Evolutionary conservation across 495 filamentous ascomycete species (phyloP).

Genomic region (Diplogelasinospora grovesii): DNA sequence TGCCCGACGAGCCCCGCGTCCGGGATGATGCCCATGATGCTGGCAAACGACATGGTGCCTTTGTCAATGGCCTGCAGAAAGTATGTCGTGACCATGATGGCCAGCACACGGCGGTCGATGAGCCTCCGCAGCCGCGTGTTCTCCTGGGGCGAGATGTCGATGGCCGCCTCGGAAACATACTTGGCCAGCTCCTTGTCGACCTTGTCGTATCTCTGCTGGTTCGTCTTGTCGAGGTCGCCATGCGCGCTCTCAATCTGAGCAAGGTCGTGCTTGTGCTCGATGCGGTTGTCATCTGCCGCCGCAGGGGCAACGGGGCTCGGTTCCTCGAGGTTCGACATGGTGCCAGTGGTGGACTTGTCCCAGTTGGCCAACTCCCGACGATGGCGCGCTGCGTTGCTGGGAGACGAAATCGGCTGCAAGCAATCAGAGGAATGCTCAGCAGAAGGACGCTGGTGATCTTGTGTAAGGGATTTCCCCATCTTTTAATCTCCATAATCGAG

Average conservation of each 20-base stretch:
- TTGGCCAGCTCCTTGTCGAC: slow-evolving; percentile 60
- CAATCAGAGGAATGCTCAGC: too few species aligned
- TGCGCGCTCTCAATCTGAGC: slow-evolving; percentile 44
- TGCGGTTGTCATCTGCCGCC: too few species aligned
- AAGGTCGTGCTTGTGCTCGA: slow-evolving; percentile 15
- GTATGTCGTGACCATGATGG: slow-evolving; percentile 53
- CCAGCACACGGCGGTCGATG: slow-evolving; percentile 44
- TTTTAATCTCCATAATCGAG: too few species aligned
- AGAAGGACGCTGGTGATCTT: too few species aligned
- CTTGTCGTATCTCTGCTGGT: slow-evolving; percentile 44
- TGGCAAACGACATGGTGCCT: slow-evolving; percentile 61
- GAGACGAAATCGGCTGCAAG: too few species aligned
- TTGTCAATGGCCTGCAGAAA: slow-evolving; percentile 71
- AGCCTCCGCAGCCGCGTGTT: slow-evolving; percentile 45
- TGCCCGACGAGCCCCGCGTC: slow-evolving; percentile 51
- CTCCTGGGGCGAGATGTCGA: slow-evolving; percentile 50
- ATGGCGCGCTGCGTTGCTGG: too few species aligned
- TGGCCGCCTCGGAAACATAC: slow-evolving; percentile 44
- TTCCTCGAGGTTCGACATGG: too few species aligned
- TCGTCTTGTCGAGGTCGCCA: too few species aligned
- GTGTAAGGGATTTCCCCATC: too few species aligned
- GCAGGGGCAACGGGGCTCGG: too few species aligned
- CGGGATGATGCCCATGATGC: slow-evolving; percentile 59
- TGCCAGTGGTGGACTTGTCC: too few species aligned
- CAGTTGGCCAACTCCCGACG: too few species aligned